Percentiles rank a stretch among this genome's conserved stretches.
phyloP scores from a whole-genome alignment of 2,329 filamentous ascomycete genomes.

The Pseudocercospora eumusae region DNA sequence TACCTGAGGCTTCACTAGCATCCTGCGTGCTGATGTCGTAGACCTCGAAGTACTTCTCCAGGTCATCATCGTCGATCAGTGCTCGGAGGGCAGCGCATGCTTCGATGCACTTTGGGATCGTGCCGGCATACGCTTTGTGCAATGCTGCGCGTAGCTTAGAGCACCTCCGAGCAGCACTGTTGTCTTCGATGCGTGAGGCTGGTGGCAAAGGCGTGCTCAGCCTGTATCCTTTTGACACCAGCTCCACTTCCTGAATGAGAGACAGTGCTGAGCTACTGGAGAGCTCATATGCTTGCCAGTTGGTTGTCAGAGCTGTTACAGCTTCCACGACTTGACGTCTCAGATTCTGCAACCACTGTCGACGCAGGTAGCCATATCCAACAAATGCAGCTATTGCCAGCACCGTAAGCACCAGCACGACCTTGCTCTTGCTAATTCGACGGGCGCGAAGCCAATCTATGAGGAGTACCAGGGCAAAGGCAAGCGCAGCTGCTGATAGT shows the following conservation, averaged over 20 bases:
- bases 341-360: slow-evolving; percentile 79
- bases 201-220: slow-evolving; percentile 88
- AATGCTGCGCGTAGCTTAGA: slow-evolving; percentile 76
- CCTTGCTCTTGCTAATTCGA: slow-evolving; percentile 59
- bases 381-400: slow-evolving; percentile 57
- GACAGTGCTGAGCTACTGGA: slow-evolving; percentile 73
- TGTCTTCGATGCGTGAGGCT: slow-evolving; percentile 85
- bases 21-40: slow-evolving; percentile 53
- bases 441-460: slow-evolving; percentile 68
- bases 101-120: slow-evolving; percentile 71
- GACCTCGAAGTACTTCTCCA: slow-evolving; percentile 89
- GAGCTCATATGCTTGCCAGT: slow-evolving; percentile 78
- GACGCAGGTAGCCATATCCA: slow-evolving; percentile 71
- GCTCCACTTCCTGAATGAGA: slow-evolving; percentile 90
- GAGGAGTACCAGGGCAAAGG: slow-evolving; percentile 65
- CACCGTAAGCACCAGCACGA: slow-evolving; percentile 49
- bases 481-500: slow-evolving; percentile 62
- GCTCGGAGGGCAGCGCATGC: slow-evolving; percentile 68
- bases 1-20: slow-evolving; percentile 55
- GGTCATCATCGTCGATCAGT: slow-evolving; percentile 74
- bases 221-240: slow-evolving; percentile 87
- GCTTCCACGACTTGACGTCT: slow-evolving; percentile 72
- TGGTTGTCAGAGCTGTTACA: slow-evolving; percentile 67
- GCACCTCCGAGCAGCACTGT: slow-evolving; percentile 71
- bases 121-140: slow-evolving; percentile 66